Conservation (phyloP, 345 rosid genomes). For the Syzygium oleosum region DNA sequence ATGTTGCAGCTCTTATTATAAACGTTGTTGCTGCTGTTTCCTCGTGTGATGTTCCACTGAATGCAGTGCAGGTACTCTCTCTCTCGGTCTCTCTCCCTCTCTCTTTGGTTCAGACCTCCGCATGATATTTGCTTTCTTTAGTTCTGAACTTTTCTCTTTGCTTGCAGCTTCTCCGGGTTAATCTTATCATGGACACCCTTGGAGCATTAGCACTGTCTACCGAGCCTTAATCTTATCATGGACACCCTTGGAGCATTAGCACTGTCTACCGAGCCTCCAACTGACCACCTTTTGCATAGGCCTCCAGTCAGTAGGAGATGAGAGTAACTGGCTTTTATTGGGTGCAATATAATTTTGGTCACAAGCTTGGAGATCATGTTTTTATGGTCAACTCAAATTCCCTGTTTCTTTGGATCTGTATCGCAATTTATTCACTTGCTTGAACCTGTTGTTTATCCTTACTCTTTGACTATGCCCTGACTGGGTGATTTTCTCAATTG, state of each 20-base stretch:
- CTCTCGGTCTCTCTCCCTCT: background rate
- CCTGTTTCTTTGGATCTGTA: too few relatives aligned
- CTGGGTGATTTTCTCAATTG: background rate
- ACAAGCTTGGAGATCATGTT: too few relatives aligned
- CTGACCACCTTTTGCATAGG: constrained; percentile 86
- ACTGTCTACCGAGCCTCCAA: constrained; percentile 94
- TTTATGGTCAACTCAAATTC: too few relatives aligned
- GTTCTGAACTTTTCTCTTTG: background rate
- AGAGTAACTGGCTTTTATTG: background rate
- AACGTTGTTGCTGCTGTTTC: constrained; percentile 81
- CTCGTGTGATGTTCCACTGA: constrained; percentile 84
- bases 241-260: constrained; percentile 84
- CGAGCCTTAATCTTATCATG: constrained; percentile 94
- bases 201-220: constrained; percentile 85
- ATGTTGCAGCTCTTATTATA: constrained; percentile 80
- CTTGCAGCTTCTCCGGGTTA: constrained; percentile 88
- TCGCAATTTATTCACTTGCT: too few relatives aligned
- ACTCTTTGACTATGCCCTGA: background rate
- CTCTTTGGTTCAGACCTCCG: too few relatives aligned
- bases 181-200: constrained; percentile 90
- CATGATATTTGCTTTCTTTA: background rate
- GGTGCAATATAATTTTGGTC: background rate
- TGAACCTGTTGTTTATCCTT: background rate
- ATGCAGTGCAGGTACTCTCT: constrained; percentile 76
- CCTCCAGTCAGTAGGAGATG: constrained; percentile 87